Conservation (phyloP, 192 early-diverging fungal species). For the Podila verticillata region DNA sequence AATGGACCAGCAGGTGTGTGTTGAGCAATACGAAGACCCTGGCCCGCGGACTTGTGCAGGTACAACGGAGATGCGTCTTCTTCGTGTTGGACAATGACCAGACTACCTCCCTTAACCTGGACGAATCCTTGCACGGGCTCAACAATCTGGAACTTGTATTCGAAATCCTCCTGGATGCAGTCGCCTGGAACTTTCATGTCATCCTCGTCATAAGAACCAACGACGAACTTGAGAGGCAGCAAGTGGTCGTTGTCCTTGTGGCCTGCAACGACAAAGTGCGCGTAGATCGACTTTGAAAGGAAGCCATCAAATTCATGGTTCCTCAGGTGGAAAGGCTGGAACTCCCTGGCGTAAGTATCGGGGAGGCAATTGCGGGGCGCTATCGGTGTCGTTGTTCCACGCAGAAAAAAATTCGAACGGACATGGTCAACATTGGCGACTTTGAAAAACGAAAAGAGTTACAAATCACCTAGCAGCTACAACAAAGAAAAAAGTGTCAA, state of each 20-base stretch:
- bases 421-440: too few relatives aligned
- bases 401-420: too few relatives aligned
- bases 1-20: background rate
- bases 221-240: background rate
- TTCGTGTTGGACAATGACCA: background rate
- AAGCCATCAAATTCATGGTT: background rate
- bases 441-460: too few relatives aligned
- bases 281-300: background rate
- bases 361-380: constrained; percentile 2
- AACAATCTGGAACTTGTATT: constrained; percentile 8
- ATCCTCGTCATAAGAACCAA: background rate
- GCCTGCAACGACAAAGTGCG: constrained; percentile 5
- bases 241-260: background rate
- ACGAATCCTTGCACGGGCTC: constrained; percentile 6
- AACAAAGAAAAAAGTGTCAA: too few relatives aligned
- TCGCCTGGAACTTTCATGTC: background rate
- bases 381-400: too few relatives aligned
- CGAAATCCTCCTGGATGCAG: constrained; percentile 21
- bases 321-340: constrained; percentile 7
- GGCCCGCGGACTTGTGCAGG: background rate
- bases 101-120: background rate
- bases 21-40: constrained; percentile 13
- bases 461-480: too few relatives aligned
- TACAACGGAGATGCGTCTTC: background rate
- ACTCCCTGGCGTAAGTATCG: constrained; percentile 3